A percentile compares a stretch with the other conserved stretches of the same genome.
Conservation (phyloP, 345 rosid genomes). For the Excoecaria agallocha region DNA sequence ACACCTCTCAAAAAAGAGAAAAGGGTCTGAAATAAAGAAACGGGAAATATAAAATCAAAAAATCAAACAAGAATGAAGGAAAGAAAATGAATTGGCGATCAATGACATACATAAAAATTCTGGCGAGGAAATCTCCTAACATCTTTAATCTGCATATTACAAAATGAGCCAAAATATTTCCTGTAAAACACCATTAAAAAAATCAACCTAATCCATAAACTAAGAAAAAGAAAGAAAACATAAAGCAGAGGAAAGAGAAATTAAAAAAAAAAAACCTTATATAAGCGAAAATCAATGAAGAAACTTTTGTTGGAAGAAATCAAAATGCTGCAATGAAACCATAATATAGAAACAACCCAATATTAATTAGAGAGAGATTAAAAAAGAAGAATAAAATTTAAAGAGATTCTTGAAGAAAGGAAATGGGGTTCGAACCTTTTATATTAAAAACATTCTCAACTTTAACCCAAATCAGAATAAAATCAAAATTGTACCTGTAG, state of each 20-base stretch:
- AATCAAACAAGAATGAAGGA: too few relatives aligned
- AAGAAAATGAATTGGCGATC: not conserved
- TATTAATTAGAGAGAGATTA: too few relatives aligned
- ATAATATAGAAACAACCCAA: too few relatives aligned
- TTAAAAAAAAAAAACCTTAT: not conserved
- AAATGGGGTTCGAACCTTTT: slow-evolving; percentile 24
- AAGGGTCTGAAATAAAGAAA: not conserved
- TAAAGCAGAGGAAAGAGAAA: not conserved
- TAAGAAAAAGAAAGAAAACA: not conserved
- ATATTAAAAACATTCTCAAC: too few relatives aligned
- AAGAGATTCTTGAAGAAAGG: slow-evolving; percentile 17
- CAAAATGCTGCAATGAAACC: not conserved
- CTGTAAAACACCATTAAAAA: slow-evolving; percentile 20
- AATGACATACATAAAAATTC: slow-evolving; percentile 54
- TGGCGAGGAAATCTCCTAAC: slow-evolving; percentile 67
- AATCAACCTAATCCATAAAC: not conserved
- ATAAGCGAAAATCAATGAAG: not conserved
- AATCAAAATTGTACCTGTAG: too few relatives aligned
- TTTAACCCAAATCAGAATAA: too few relatives aligned
- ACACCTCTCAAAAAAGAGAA: not conserved
- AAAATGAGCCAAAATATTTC: slow-evolving; percentile 16
- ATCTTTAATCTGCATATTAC: slow-evolving; percentile 36
- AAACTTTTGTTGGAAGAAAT: slow-evolving; percentile 5
- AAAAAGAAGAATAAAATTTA: not conserved
- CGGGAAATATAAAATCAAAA: not conserved